These are phyloP conservation scores for Naganishia liquefaciens DNA, from an alignment of 1,284 basidiomycete genomes.

Conservation along the genomic window DNA sequence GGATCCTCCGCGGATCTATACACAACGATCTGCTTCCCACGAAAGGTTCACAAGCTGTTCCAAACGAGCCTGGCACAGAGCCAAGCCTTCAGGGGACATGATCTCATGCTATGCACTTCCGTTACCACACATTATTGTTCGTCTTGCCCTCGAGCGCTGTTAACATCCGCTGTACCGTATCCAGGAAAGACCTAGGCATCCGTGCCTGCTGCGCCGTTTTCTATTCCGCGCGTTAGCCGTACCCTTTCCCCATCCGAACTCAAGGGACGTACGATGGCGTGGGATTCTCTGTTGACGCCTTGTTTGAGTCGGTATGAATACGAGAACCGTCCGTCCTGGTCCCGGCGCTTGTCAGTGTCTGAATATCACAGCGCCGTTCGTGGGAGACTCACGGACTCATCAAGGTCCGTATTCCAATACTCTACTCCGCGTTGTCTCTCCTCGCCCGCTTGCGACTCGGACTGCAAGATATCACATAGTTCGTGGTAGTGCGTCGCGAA, in stretches of 20 bases:
- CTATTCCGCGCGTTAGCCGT: slow-evolving; percentile 44
- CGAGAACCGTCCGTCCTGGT: slow-evolving; percentile 67
- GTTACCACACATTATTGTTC: background rate
- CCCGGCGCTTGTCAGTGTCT: background rate
- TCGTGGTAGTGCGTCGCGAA: slow-evolving; percentile 99
- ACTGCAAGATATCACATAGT: slow-evolving; percentile 74
- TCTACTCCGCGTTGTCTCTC: slow-evolving; percentile 59
- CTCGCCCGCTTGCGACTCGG: slow-evolving; percentile 38
- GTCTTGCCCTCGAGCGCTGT: background rate
- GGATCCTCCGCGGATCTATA: too few relatives aligned
- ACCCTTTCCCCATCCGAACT: background rate
- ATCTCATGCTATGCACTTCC: too few relatives aligned
- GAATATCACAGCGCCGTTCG: slow-evolving; percentile 43
- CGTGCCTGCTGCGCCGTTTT: slow-evolving; percentile 81
- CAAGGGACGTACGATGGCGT: slow-evolving; percentile 66
- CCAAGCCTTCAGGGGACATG: too few relatives aligned
- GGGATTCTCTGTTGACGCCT: slow-evolving; percentile 87
- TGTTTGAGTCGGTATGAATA: slow-evolving; percentile 79
- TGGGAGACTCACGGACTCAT: slow-evolving; percentile 66
- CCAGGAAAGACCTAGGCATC: slow-evolving; percentile 63
- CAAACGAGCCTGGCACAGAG: too few relatives aligned
- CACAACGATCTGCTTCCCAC: too few relatives aligned
- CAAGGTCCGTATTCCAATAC: slow-evolving; percentile 87
- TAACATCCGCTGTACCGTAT: slow-evolving; percentile 33
- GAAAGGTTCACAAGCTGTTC: too few relatives aligned